Evolutionary conservation across 768 basidiomycete species (phyloP).

Genomic region (Mycena indigotica): DNA sequence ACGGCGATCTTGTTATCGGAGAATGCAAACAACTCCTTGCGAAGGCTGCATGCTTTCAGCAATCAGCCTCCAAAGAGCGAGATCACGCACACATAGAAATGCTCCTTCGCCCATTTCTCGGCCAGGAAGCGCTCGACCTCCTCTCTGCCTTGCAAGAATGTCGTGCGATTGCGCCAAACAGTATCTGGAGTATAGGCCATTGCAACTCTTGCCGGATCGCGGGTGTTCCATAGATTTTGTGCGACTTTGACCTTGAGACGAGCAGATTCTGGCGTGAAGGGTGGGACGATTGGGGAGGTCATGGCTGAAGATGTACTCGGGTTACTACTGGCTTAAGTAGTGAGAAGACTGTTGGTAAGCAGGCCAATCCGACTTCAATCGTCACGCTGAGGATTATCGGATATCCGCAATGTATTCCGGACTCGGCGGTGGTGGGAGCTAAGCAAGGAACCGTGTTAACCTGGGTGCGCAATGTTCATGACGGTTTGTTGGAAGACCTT

Average conservation of each 20-base stretch:
- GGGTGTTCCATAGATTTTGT: constrained; percentile 23
- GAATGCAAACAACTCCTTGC: constrained; percentile 59
- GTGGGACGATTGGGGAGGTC: constrained; percentile 14
- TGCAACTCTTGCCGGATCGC: constrained; percentile 38
- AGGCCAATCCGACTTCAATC: too few species aligned
- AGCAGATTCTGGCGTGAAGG: constrained; percentile 20
- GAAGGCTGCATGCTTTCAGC: constrained; percentile 25
- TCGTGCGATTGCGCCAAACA: constrained; percentile 58
- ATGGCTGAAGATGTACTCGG: constrained; percentile 8
- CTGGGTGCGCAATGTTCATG: too few species aligned
- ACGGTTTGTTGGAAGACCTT: too few species aligned
- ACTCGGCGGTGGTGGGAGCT: too few species aligned
- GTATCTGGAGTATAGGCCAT: constrained; percentile 55
- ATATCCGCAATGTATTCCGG: too few species aligned
- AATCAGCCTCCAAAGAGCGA: background rate
- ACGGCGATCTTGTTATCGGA: constrained; percentile 56
- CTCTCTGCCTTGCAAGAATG: constrained; percentile 47
- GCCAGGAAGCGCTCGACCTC: constrained; percentile 49
- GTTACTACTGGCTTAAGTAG: too few species aligned
- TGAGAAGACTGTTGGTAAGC: too few species aligned
- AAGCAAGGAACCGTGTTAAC: too few species aligned
- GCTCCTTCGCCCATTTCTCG: constrained; percentile 56
- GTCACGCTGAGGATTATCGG: too few species aligned
- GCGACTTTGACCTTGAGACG: constrained; percentile 21
- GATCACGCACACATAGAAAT: constrained; percentile 40